Evolutionary conservation across 2,329 filamentous ascomycete genomes (phyloP), one percentile per base, ranked within the genome.

Genomic region (Aspergillus unguis): DNA sequence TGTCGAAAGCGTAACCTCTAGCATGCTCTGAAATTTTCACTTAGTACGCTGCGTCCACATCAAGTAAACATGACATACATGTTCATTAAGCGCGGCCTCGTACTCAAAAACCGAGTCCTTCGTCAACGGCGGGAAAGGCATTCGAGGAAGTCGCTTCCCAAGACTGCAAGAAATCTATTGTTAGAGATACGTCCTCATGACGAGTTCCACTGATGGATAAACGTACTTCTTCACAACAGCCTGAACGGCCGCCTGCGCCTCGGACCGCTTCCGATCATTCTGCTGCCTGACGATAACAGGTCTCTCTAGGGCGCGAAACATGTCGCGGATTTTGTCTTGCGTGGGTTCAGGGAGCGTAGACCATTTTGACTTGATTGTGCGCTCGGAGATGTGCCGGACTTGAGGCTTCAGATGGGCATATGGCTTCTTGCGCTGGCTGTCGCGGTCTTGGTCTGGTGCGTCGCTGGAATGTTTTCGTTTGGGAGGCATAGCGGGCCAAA

Each of bases 351-450:
- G 70, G 2, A 77, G 65, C 4, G 74, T 72, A 9, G 69, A 66
- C 74, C 74, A 77, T 69, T 75, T 76, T 36, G 71, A 67, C 46
- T 74, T 74, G 60, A 77, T 74, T 6, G 71, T 74, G 43, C 66
- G 64, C 55, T 75, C 70, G 6, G 73, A 66, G 32, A 76, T 64
- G 46, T 72, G 71, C 48, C 71, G 72, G 40, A 74, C 63, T 25
- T 67, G 69, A 7, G 72, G 68, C 56, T 73, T 69, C 32, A 76
- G 60, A 44, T 70, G 71, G 10, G 72, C 69, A 43, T 68, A 75
- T 46, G 59, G 62, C 54, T 70, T 71, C 29, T 57, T 57, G 42
- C 58, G 46, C 33, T 53, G 35, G 31, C 54, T 33, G 4, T 58
- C 57, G 2, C 45, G 32, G 36, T 58, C 57, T 27, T 57, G 49